Evolutionary conservation across 2,329 filamentous ascomycete species (phyloP), one percentile per base, ranked within the genome.

Genomic region (Pyrenochaeta sp.): DNA sequence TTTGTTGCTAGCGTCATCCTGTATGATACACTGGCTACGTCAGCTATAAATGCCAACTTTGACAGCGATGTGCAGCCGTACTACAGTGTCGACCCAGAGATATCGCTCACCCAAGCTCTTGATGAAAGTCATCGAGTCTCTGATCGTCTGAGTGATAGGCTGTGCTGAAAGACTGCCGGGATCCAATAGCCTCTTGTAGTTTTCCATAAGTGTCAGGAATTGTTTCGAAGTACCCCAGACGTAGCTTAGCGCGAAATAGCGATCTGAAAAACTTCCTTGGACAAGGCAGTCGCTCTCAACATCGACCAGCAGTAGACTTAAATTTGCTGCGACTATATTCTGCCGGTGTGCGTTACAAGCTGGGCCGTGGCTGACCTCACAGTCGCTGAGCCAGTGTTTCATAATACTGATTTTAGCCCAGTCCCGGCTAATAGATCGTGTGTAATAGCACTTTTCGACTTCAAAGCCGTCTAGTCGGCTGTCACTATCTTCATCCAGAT

Each of bases 181-280:
- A 7, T 28, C 4, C 10, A 28, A 13, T 21, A 40, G 22, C 11
- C 28, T 11, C 7, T 35, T 15, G 31, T 40, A 40, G 14, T 45
- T 45, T 7, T 9, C 18, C 6, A 15, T 8, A 9, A 40, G 22
- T 18, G 42, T 45, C 8, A 45, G 18, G 23, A 41, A 45, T 19
- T 47, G 37, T 28, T 37, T 40, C 11, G 44, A 37, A 7, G 15
- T n/a, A 17, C 44, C 44, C 38, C 44, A 47, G 3, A 47, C 44
- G 15, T 47, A 42, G 32, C 32, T 41, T 29, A 47, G 14, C 15
- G 44, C 34, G 21, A 41, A 41, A 28, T 42, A 42, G 17, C 31
- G 20, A 22, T 45, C 22, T 15, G 18, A 18, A 21, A 35, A 40
- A 7, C 9, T 26, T 19, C 18, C 24, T 20, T 34, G 22, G 8